phyloP scores from a whole-genome alignment of 2,329 filamentous ascomycete species.

The Cladosporium oxysporum region DNA sequence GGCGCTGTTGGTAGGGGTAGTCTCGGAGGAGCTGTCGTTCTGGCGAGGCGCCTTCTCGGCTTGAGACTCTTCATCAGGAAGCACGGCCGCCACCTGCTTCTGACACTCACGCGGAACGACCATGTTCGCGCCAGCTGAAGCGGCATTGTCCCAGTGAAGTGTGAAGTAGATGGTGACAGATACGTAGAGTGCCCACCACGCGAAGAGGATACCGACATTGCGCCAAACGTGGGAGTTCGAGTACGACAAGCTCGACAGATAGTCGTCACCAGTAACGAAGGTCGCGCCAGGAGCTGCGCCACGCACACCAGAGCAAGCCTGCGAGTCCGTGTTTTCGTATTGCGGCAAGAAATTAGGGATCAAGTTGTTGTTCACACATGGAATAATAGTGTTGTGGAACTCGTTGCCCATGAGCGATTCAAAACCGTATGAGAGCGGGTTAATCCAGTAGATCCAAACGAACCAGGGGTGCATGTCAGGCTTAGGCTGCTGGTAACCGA shows the following conservation, averaged over 20 bases:
- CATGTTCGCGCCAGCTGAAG: constrained; percentile 41
- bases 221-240: constrained; percentile 45
- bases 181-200: constrained; percentile 63
- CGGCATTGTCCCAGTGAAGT: constrained; percentile 54
- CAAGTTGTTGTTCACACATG: constrained; percentile 54
- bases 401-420: constrained; percentile 49
- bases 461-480: constrained; percentile 52
- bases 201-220: constrained; percentile 69
- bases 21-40: constrained; percentile 11
- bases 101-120: constrained; percentile 64
- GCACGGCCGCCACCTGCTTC: constrained; percentile 34
- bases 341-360: constrained; percentile 34
- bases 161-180: constrained; percentile 61
- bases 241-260: constrained; percentile 57
- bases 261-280: constrained; percentile 63
- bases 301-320: constrained; percentile 50
- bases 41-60: constrained; percentile 19
- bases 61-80: constrained; percentile 47
- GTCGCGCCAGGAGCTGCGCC: constrained; percentile 57
- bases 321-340: constrained; percentile 44
- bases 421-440: constrained; percentile 37
- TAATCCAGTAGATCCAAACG: constrained; percentile 61
- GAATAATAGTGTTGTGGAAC: constrained; percentile 57
- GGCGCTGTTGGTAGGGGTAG: constrained; percentile 10
- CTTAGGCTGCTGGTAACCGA: constrained; percentile 38